These are phyloP conservation scores for Ceratobasidium papillatum DNA, from an alignment of 1,284 basidiomycete species.

Conservation along the genomic window DNA sequence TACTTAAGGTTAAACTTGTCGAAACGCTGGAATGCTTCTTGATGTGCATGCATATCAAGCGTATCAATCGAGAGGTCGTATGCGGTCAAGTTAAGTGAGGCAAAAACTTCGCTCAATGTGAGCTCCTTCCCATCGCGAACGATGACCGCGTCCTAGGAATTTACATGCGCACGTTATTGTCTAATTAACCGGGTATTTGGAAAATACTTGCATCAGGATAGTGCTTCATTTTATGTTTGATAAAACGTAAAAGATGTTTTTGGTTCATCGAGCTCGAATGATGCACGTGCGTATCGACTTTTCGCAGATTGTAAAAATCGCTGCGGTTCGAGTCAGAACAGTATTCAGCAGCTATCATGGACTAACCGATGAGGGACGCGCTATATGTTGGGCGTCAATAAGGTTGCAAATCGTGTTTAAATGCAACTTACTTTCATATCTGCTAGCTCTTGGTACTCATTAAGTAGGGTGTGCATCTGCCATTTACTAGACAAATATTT, in stretches of 20 bases:
- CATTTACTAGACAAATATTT: slow-evolving; percentile 97
- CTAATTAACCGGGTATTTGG: background rate
- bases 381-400: slow-evolving; percentile 51
- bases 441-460: slow-evolving; percentile 93
- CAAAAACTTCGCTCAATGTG: slow-evolving; percentile 93
- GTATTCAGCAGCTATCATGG: background rate
- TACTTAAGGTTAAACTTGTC: slow-evolving; percentile 96
- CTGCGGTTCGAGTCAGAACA: slow-evolving; percentile 54
- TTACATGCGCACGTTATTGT: background rate
- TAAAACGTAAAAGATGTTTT: slow-evolving; percentile 98
- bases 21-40: slow-evolving; percentile 97
- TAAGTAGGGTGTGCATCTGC: slow-evolving; percentile 91
- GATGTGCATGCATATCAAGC: slow-evolving; percentile 99
- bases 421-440: slow-evolving; percentile 85
- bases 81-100: slow-evolving; percentile 92
- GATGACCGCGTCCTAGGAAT: slow-evolving; percentile 89
- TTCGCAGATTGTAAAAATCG: slow-evolving; percentile 98
- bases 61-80: slow-evolving; percentile 99
- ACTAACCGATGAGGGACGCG: slow-evolving; percentile 75
- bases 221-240: slow-evolving; percentile 96
- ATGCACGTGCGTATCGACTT: slow-evolving; percentile 99
- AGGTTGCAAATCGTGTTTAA: slow-evolving; percentile 37
- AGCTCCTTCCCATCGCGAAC: slow-evolving; percentile 91
- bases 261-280: slow-evolving; percentile 99
- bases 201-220: slow-evolving; percentile 67